Conservation (phyloP, 208 protist species). For the Leishmania mexicana region DNA sequence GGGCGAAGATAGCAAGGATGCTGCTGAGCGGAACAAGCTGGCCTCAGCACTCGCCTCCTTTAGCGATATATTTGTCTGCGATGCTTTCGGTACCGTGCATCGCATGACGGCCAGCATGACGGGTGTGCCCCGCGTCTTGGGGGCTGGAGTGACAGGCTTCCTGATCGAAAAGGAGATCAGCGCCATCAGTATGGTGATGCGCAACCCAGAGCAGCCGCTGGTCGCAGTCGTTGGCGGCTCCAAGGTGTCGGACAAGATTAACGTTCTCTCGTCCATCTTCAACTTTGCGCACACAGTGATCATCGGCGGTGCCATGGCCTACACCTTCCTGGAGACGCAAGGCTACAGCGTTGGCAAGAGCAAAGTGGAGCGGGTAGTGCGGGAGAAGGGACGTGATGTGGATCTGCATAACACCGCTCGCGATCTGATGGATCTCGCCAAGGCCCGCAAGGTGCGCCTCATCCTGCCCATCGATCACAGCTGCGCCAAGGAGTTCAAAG, state of each 20-base stretch:
- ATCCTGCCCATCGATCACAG: conserved; percentile 98
- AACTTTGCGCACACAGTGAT: conserved; percentile 98
- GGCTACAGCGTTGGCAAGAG: conserved; percentile 93
- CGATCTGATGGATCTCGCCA: conserved; percentile 84
- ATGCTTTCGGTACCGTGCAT: conserved; percentile 99
- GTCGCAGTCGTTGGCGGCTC: conserved; percentile 97
- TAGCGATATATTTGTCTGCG: conserved; percentile 99
- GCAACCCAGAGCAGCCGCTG: conserved; percentile 87
- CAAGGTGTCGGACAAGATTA: conserved; percentile 99
- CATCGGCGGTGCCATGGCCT: conserved; percentile 99
- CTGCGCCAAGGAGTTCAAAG: conserved; percentile 93
- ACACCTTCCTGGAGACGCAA: conserved; percentile 96
- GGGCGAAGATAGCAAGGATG: conserved; percentile 97
- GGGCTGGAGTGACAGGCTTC: conserved; percentile 97
- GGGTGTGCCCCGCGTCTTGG: conserved; percentile 85
- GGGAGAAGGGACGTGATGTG: conserved; percentile 83
- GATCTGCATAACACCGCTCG: conserved; percentile 77
- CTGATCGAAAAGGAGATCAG: conserved; percentile 99
- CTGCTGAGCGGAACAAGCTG: conserved; percentile 64
- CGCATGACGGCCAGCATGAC: conserved; percentile 97
- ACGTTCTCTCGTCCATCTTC: conserved; percentile 98
- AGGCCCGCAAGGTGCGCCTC: conserved; percentile 95
- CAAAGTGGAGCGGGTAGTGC: conserved; percentile 93
- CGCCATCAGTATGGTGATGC: conserved; percentile 97
- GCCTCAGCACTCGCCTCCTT: conserved; percentile 90